Base-by-base conservation (phyloP, 305 asterid genomes). In the Fraxinus latifolia region DNA sequence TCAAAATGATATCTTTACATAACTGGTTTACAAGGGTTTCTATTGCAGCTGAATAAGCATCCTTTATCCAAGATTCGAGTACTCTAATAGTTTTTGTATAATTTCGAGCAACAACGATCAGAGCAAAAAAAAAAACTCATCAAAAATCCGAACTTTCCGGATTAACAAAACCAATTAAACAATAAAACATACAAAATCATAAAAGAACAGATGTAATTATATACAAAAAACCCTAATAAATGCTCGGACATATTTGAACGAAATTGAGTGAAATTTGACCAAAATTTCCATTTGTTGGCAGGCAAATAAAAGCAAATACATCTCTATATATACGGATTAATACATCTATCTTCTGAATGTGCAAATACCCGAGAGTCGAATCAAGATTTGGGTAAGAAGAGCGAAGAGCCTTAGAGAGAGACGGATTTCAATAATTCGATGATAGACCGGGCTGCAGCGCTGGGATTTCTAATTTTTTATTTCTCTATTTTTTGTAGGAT, bases 301-400 rank as follows among this genome's bases (percentile, higher is more conserved):
- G 6, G 7, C 9, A 5, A 5, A 53, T 1, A 53, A 44, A 44
- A 27, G 17, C 9, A 53, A 53, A 15, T n/a, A 17, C 65, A 17
- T 53, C 65, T 17, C 21, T 5, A 77, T 36, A 44, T 86, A n/a
- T 71, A 62, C 29, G 2, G 34, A 82, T 62, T 50, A n/a, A 76
- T 9, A 27, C 76, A 87, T 82, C 70, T 70, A 79, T 19, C 21
- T 21, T 44, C 55, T 12, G 55, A 44, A 44, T 44, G 17, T 44
- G 5, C 55, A 77, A 74, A 53, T 84, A 87, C 90, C 90, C 80
- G 82, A 53, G 8, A 53, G 65, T 53, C 60, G 70, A 83, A 44
- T 78, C 78, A 78, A 84, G 80, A 88, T 75, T 53, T 53, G 12
- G 83, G 71, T 77, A 65, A 42, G 70, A 76, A 55, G 83, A 23